A percentile compares a stretch with the other conserved stretches of the same genome.
Evolutionary conservation across 805 yeast genomes (phyloP).

Genomic region (Saccharomyces cerevisiae): DNA sequence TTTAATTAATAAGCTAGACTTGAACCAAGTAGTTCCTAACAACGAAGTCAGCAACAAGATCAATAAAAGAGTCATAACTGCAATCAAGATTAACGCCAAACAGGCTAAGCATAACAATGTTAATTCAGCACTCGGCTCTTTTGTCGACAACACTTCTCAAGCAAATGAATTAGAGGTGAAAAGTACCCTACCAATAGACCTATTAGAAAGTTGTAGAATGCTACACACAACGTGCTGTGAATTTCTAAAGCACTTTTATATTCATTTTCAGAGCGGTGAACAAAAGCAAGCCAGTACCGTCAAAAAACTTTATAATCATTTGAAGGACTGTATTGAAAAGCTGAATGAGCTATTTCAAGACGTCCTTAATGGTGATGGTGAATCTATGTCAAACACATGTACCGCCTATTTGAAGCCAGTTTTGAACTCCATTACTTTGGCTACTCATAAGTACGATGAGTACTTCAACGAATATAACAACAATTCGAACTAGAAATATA

Average conservation of each 20-base stretch:
- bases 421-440: conserved; percentile 37
- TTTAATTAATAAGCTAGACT: conserved; percentile 19
- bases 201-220: conserved; percentile 45
- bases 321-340: conserved; percentile 42
- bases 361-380: conserved; percentile 26
- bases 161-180: conserved; percentile 26
- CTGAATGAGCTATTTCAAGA: conserved; percentile 24
- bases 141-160: conserved; percentile 16
- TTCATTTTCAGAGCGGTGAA: conserved; percentile 45
- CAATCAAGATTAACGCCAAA: conserved; percentile 47
- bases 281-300: conserved; percentile 37
- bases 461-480: not conserved
- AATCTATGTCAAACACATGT: conserved; percentile 21
- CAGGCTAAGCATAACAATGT: conserved; percentile 36
- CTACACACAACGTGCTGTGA: conserved; percentile 69
- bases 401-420: conserved; percentile 37
- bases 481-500: not conserved
- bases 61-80: conserved; percentile 36
- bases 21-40: conserved; percentile 22
- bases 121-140: conserved; percentile 21
- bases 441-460: conserved; percentile 39
- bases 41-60: conserved; percentile 21
- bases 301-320: conserved; percentile 39
- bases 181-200: conserved; percentile 28
- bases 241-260: conserved; percentile 69